These are phyloP conservation scores for grape (Vitis vinifera) DNA, from an alignment of 164 flowering plant species.

Conservation along the genomic window ASM3070453v1 NC_081820.1:1772001-1772500, in stretches of 20 bases:
- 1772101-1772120: not conserved
- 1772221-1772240: not conserved
- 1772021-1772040: not conserved
- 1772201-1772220: not conserved
- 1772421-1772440: constrained; percentile 32
- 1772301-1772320: constrained; percentile 4
- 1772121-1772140: constrained; percentile 30
- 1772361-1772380: constrained; percentile 33
- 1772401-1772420: constrained; percentile 27
- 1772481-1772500: constrained; percentile 30
- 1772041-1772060: not conserved
- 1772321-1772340: constrained; percentile 21
- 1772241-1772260: not conserved
- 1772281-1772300: constrained; percentile 10
- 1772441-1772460: constrained; percentile 29
- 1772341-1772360: constrained; percentile 32
- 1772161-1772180: constrained; percentile 21
- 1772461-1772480: constrained; percentile 23
- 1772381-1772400: constrained; percentile 30
- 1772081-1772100: not conserved
- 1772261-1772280: not conserved
- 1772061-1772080: not conserved
- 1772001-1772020: not conserved
- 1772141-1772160: constrained; percentile 15
- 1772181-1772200: constrained; percentile 15